Evolutionary conservation across 2,329 filamentous ascomycete genomes (phyloP).

Genomic region (Cladophialophora yegresii): DNA sequence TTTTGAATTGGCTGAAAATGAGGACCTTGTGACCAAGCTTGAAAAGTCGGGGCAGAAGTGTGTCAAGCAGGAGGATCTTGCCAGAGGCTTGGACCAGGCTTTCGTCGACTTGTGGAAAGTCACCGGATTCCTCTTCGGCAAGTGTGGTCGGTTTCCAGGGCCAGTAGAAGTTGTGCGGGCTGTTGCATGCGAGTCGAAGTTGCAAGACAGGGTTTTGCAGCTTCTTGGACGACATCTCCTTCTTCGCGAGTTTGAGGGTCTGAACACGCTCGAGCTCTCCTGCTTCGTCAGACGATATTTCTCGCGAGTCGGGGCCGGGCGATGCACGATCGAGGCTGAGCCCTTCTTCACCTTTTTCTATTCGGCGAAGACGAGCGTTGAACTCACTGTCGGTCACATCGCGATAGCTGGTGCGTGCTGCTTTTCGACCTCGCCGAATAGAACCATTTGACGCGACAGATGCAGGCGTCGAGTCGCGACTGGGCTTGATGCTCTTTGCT

Average conservation of each 20-base stretch:
- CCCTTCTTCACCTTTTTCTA: slow-evolving; percentile 57
- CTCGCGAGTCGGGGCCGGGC: slow-evolving; percentile 30
- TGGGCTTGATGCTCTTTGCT: slow-evolving; percentile 75
- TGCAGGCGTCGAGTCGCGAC: slow-evolving; percentile 71
- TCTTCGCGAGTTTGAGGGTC: slow-evolving; percentile 56
- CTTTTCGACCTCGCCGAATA: slow-evolving; percentile 52
- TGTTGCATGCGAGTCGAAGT: slow-evolving; percentile 86
- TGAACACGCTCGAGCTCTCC: slow-evolving; percentile 41
- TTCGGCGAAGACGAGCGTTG: slow-evolving; percentile 64
- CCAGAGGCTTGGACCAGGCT: slow-evolving; percentile 82
- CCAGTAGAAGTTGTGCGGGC: slow-evolving; percentile 94
- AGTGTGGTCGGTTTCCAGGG: slow-evolving; percentile 67
- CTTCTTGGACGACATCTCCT: slow-evolving; percentile 87
- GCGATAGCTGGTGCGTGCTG: slow-evolving; percentile 59
- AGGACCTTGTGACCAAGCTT: slow-evolving; percentile 79
- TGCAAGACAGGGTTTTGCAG: slow-evolving; percentile 92
- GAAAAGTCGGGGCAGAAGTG: slow-evolving; percentile 76
- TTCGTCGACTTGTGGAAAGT: slow-evolving; percentile 69
- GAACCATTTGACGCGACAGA: slow-evolving; percentile 53
- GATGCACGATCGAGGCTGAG: slow-evolving; percentile 35
- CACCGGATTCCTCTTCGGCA: slow-evolving; percentile 59
- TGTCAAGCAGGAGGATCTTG: slow-evolving; percentile 93
- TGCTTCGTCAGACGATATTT: slow-evolving; percentile 27
- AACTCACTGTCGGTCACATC: slow-evolving; percentile 82
- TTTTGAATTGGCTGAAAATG: slow-evolving; percentile 96